Percentiles rank a stretch among this genome's conserved stretches.
These are phyloP conservation scores for Lyophyllum semitale DNA, from an alignment of 768 basidiomycete species.

Conservation along the genomic window DNA sequence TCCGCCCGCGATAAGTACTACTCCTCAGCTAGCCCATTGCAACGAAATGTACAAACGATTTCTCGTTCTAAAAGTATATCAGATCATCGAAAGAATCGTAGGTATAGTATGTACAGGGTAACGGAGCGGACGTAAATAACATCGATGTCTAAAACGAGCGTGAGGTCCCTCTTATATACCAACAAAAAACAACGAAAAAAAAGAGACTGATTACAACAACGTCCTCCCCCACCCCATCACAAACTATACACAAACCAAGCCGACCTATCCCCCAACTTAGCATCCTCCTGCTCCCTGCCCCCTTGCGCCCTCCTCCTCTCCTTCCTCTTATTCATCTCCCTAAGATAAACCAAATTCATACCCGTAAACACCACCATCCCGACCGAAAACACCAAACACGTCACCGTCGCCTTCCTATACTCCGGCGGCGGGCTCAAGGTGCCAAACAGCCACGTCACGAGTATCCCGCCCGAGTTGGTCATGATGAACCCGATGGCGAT, in stretches of 20 bases:
- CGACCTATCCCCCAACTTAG: slow-evolving; percentile 48
- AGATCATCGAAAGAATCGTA: too few relatives aligned
- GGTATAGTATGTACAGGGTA: too few relatives aligned
- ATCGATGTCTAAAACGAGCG: too few relatives aligned
- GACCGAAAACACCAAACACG: slow-evolving; percentile 40
- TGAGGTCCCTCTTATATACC: not conserved
- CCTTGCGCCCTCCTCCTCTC: slow-evolving; percentile 31
- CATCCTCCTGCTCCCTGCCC: slow-evolving; percentile 34
- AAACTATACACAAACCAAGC: slow-evolving; percentile 58
- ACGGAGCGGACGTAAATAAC: too few relatives aligned
- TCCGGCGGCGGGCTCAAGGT: slow-evolving; percentile 47
- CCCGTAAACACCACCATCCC: slow-evolving; percentile 37
- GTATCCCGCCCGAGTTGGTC: slow-evolving; percentile 62
- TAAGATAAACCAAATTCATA: slow-evolving; percentile 42
- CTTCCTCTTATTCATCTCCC: slow-evolving; percentile 48
- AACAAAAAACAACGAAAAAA: not conserved
- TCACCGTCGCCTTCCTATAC: slow-evolving; percentile 50
- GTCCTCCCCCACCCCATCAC: slow-evolving; percentile 16
- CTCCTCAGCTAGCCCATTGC: too few relatives aligned
- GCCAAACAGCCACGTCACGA: slow-evolving; percentile 62
- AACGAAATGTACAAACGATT: too few relatives aligned
- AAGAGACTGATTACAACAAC: not conserved
- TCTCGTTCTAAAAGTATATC: too few relatives aligned
- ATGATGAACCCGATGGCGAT: slow-evolving; percentile 59
- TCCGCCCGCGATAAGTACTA: too few relatives aligned